Conservation (phyloP, 1,139 yeast genomes). For the Yamadazyma diddensiae region DNA sequence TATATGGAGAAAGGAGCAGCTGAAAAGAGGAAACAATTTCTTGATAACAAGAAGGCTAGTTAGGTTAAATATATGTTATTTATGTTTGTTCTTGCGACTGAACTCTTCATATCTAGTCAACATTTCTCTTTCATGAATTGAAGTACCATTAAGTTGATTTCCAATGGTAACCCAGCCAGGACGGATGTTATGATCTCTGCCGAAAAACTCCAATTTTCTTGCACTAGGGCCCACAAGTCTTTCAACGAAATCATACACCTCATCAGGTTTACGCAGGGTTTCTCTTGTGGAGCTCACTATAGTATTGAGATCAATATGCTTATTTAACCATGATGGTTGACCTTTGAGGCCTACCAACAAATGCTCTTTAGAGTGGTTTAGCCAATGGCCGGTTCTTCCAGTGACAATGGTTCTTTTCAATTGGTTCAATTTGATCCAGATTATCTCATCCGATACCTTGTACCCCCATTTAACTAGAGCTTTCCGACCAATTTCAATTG, state of each 20-base stretch:
- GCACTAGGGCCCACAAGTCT: constrained; percentile 74
- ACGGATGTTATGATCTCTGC: constrained; percentile 78
- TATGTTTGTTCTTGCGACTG: background rate
- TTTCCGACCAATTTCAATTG: constrained; percentile 81
- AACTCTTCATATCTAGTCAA: constrained; percentile 29
- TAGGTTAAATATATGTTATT: constrained; percentile 1
- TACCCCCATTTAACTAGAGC: constrained; percentile 85
- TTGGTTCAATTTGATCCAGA: constrained; percentile 92
- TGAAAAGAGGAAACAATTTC: constrained; percentile 24
- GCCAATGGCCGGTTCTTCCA: constrained; percentile 96
- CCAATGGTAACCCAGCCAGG: constrained; percentile 94
- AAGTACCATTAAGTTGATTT: constrained; percentile 65
- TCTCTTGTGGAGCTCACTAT: constrained; percentile 84
- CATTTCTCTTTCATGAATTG: constrained; percentile 60
- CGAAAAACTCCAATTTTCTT: constrained; percentile 83
- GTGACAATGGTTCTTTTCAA: constrained; percentile 85
- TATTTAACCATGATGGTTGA: constrained; percentile 67
- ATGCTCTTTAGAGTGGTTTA: constrained; percentile 93
- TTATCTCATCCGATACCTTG: constrained; percentile 67
- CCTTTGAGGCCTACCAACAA: constrained; percentile 83
- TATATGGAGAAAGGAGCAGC: constrained; percentile 55
- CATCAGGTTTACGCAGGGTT: constrained; percentile 90
- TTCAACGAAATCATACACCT: constrained; percentile 80
- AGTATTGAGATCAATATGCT: constrained; percentile 66
- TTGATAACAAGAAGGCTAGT: constrained; percentile 6